A percentile compares a stretch with the other conserved stretches of the same genome.
Evolutionary conservation across 169 alveolate species (phyloP).

Genomic region (Cystoisospora suis): DNA sequence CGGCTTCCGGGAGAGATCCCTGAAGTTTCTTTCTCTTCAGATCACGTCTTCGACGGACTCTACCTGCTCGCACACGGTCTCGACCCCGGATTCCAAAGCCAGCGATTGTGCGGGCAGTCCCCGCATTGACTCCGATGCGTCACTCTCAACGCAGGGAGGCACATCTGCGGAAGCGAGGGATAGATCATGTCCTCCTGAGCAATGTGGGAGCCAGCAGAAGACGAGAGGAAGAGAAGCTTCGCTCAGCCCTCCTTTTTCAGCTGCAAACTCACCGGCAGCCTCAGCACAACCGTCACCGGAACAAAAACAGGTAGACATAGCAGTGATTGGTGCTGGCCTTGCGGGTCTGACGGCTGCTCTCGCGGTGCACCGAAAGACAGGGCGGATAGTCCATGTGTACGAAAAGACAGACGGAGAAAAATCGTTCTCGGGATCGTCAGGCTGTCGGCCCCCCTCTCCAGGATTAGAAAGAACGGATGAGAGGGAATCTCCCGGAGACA

Average conservation of each 20-base stretch:
- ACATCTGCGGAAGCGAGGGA: neutral
- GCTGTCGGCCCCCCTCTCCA: neutral
- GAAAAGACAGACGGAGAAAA: neutral
- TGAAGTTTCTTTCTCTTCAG: neutral
- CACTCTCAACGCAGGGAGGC: neutral
- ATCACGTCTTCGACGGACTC: neutral
- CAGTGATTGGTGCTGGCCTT: conserved; percentile 29
- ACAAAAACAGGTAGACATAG: neutral
- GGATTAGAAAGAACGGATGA: neutral
- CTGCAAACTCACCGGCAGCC: neutral
- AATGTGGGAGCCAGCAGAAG: neutral
- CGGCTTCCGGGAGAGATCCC: neutral
- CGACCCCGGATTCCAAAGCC: neutral
- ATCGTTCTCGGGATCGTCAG: neutral
- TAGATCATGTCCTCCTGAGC: neutral
- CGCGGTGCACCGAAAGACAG: conserved; percentile 24
- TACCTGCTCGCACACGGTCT: conserved; percentile 13
- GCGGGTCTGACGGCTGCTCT: conserved; percentile 28
- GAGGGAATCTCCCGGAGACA: neutral
- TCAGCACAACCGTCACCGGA: neutral
- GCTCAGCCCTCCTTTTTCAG: neutral
- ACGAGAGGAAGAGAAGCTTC: neutral
- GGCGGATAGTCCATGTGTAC: conserved; percentile 6
- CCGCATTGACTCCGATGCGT: neutral
- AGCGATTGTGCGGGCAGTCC: conserved; percentile 25